Evolutionary conservation across 345 rosid species (phyloP), one percentile per base, ranked within the genome.

Genomic region (Eucalyptus marginata): DNA sequence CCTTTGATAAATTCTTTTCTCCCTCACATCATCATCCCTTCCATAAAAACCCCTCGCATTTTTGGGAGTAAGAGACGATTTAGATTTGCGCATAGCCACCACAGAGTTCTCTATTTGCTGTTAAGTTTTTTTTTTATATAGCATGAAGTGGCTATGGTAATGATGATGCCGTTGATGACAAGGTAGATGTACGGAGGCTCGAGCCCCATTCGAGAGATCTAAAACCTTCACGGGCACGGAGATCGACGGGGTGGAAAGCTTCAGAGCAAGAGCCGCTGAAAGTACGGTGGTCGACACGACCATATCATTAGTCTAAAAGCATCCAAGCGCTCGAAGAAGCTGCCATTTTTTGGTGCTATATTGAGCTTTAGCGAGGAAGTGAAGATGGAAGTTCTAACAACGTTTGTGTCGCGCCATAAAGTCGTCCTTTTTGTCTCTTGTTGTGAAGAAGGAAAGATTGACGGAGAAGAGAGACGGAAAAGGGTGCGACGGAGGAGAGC

Each of bases 71-170:
- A 56, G 12, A 56, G 59, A 56, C 5, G 59, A 56, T 22, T 54
- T 56, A 27, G 59, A 54, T 54, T 12, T 54, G 59, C 27, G 25
- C 4, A 8, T 0, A 5, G 12, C 59, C 27, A 54, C 59, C 25
- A 0, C 9, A 4, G 5, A 8, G 24, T 52, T 52, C 56, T 3
- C 10, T 7, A 52, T 52, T 1, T 1, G 56, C 6, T n/a, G 8
- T 16, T 51, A 51, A 51, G 3, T 49, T 13, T 49, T 13, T 13
- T 49, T 49, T 4, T 11, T 50, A 2, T 16, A 16, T 16, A 16
- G 56, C 56, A 52, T 17, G 24, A 52, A 7, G 24, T 52, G 56
- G 56, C 24, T 52, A 49, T 13, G 51, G 51, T 52, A 52, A 52
- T 7, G 56, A 52, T 52, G 24, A 52, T 52, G 56, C 56, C 56